Percentiles rank a stretch among this genome's conserved stretches.
Conservation (phyloP, 768 basidiomycete genomes). For the Phylloporus arenicola region DNA sequence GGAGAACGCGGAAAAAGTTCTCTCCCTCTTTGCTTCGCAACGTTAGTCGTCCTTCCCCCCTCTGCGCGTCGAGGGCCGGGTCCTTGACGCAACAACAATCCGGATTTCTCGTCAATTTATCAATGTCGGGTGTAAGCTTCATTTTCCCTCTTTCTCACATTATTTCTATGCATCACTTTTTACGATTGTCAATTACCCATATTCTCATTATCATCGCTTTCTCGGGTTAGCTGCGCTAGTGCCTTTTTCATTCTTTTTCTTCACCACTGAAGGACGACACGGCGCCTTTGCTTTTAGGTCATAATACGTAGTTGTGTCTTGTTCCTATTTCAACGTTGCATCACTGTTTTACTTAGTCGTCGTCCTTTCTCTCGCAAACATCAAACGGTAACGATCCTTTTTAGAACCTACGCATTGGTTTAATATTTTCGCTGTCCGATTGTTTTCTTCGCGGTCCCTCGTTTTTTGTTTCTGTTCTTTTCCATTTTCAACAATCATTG, state of each 20-base stretch:
- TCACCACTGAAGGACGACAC: slow-evolving; percentile 24
- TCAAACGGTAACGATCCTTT: slow-evolving; percentile 23
- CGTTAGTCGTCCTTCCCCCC: slow-evolving; percentile 35
- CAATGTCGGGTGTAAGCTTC: slow-evolving; percentile 19
- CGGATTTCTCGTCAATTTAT: slow-evolving; percentile 15
- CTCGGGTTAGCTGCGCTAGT: slow-evolving; percentile 22
- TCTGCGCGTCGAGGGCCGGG: slow-evolving; percentile 19
- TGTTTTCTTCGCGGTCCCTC: slow-evolving; percentile 5
- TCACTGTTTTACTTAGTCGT: slow-evolving; percentile 26
- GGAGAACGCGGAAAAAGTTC: slow-evolving; percentile 79
- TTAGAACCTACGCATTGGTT: slow-evolving; percentile 17
- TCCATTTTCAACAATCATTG: neutral
- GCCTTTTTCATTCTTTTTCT: slow-evolving; percentile 9
- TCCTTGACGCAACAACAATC: slow-evolving; percentile 16
- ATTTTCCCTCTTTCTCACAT: slow-evolving; percentile 13
- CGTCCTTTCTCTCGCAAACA: slow-evolving; percentile 12
- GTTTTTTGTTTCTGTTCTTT: neutral
- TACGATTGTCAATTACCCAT: slow-evolving; percentile 14
- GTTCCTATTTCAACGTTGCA: slow-evolving; percentile 26
- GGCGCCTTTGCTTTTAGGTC: slow-evolving; percentile 21
- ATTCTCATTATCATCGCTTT: slow-evolving; percentile 1
- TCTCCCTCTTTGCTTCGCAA: slow-evolving; percentile 76
- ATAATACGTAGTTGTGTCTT: slow-evolving; percentile 23
- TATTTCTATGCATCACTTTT: slow-evolving; percentile 29
- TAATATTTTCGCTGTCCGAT: slow-evolving; percentile 19